Evolutionary conservation across 1,284 basidiomycete genomes (phyloP).

Genomic region (Ceratobasidium sp.): DNA sequence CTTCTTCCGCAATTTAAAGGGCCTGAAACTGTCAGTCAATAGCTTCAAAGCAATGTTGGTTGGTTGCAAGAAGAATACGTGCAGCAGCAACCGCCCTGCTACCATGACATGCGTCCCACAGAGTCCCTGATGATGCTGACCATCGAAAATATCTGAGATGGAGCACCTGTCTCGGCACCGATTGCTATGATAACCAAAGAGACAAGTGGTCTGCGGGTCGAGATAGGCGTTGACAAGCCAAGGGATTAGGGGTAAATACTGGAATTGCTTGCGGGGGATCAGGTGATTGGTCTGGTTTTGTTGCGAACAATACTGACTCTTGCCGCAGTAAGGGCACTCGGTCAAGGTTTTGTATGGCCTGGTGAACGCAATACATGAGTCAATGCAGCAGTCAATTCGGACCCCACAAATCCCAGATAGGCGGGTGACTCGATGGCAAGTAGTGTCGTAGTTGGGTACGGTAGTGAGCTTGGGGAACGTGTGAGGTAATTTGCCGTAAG

Average conservation of each 20-base stretch:
- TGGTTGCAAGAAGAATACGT: conserved; percentile 18
- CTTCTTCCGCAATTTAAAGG: conserved; percentile 12
- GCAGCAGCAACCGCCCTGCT: conserved; percentile 7
- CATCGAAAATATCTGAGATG: conserved; percentile 39
- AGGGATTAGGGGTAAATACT: not conserved
- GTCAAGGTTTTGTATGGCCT: not conserved
- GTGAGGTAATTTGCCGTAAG: conserved; percentile 8
- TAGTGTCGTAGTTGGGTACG: not conserved
- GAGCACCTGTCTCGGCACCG: too few species aligned
- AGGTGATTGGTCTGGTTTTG: not conserved
- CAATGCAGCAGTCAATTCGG: conserved; percentile 39
- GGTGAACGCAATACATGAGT: conserved; percentile 40
- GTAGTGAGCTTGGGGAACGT: conserved; percentile 1
- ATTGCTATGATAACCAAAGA: not conserved
- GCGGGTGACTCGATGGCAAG: not conserved
- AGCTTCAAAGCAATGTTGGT: conserved; percentile 37
- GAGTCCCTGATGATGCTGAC: conserved; percentile 32
- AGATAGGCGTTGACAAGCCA: not conserved
- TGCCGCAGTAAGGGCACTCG: conserved; percentile 48
- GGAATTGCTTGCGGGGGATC: not conserved
- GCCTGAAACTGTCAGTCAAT: conserved; percentile 32
- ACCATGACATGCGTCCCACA: conserved; percentile 1
- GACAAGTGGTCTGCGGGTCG: not conserved
- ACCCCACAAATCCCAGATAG: conserved; percentile 30
- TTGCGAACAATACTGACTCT: conserved; percentile 42